These are phyloP conservation scores for Cetradonia linearis DNA, from an alignment of 495 filamentous ascomycete species.

Conservation along the genomic window DNA sequence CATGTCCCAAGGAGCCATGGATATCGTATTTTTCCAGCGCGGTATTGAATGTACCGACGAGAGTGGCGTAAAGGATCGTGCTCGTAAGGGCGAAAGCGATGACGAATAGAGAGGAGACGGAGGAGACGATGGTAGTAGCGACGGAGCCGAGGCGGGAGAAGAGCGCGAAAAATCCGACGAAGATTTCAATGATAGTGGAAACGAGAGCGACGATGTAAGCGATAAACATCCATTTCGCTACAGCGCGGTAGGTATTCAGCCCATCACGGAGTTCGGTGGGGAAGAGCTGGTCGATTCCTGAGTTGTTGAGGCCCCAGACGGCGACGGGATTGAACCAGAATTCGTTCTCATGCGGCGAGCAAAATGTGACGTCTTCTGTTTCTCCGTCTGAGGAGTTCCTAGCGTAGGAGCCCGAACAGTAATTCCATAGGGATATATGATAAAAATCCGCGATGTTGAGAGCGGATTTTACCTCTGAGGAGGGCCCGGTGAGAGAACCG, in stretches of 20 bases:
- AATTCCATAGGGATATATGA: slow-evolving; percentile 74
- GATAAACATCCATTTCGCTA: slow-evolving; percentile 72
- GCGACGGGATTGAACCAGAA: slow-evolving; percentile 69
- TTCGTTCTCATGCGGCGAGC: slow-evolving; percentile 47
- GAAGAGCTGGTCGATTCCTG: slow-evolving; percentile 45
- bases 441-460: slow-evolving; percentile 66
- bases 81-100: slow-evolving; percentile 48
- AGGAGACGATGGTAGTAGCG: slow-evolving; percentile 65
- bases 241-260: slow-evolving; percentile 58
- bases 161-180: slow-evolving; percentile 59
- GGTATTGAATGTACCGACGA: slow-evolving; percentile 49
- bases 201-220: slow-evolving; percentile 60
- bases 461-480: slow-evolving; percentile 31
- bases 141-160: slow-evolving; percentile 61
- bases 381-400: slow-evolving; percentile 39
- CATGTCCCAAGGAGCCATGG: slow-evolving; percentile 48
- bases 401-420: slow-evolving; percentile 53
- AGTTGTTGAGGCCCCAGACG: slow-evolving; percentile 52
- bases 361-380: slow-evolving; percentile 35
- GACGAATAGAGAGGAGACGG: slow-evolving; percentile 46
- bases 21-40: slow-evolving; percentile 58
- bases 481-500: no score
- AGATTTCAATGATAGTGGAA: slow-evolving; percentile 57
- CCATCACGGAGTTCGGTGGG: slow-evolving; percentile 50
- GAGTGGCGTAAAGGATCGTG: slow-evolving; percentile 50